These are phyloP conservation scores for Fusarium napiforme DNA, from an alignment of 2,329 filamentous ascomycete species.

Conservation along the genomic window DNA sequence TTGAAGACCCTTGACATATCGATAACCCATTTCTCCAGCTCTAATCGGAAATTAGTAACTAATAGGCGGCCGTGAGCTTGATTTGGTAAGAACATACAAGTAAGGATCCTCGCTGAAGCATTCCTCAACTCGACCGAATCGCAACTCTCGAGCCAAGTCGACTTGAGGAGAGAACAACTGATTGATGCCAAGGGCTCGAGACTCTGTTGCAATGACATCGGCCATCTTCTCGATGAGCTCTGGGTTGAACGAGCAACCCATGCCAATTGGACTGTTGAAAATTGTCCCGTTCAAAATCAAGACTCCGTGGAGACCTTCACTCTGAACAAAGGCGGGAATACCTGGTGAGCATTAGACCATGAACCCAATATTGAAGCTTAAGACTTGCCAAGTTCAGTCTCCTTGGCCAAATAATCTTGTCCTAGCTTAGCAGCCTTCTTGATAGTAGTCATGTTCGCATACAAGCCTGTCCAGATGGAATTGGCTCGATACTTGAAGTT, in stretches of 20 bases:
- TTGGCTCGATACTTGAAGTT: conserved; percentile 75
- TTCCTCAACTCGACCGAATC: conserved; percentile 80
- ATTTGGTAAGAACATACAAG: conserved; percentile 53
- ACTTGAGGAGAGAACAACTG: conserved; percentile 78
- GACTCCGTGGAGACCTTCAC: conserved; percentile 79
- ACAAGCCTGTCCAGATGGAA: conserved; percentile 77
- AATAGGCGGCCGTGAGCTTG: background rate
- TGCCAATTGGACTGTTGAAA: conserved; percentile 80
- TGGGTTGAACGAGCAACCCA: conserved; percentile 77
- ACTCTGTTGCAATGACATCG: conserved; percentile 71
- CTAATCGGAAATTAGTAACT: conserved; percentile 40
- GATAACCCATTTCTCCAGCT: conserved; percentile 73
- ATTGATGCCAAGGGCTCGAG: conserved; percentile 74
- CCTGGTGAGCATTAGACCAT: conserved; percentile 51
- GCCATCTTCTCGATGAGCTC: conserved; percentile 74
- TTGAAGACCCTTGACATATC: conserved; percentile 68
- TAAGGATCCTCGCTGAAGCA: conserved; percentile 76
- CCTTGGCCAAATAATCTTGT: conserved; percentile 74
- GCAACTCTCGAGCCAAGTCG: conserved; percentile 76
- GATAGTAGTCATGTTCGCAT: conserved; percentile 71
- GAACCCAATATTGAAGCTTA: conserved; percentile 44
- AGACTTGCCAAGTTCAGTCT: conserved; percentile 47
- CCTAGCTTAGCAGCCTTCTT: conserved; percentile 70
- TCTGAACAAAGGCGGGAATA: conserved; percentile 79
- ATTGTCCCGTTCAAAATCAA: conserved; percentile 79